Conservation (phyloP, 495 filamentous ascomycete genomes). For the Neurospora pannonica region DNA sequence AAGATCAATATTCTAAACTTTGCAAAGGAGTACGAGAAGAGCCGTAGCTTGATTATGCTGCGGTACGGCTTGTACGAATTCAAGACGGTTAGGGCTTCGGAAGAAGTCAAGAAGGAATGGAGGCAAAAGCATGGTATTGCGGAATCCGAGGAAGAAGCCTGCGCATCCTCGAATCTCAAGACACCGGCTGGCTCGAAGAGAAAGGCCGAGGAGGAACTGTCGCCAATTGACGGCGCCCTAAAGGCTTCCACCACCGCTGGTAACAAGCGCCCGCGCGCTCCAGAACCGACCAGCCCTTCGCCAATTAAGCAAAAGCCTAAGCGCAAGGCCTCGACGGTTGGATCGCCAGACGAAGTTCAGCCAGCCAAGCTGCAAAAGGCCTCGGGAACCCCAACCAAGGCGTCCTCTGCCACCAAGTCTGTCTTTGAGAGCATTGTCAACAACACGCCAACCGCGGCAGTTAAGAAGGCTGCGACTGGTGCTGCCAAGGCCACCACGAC, state of each 20-base stretch:
- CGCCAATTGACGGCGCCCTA: constrained; percentile 22
- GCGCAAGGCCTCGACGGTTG: constrained; percentile 33
- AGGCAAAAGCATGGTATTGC: constrained; percentile 35
- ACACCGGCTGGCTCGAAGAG: constrained; percentile 26
- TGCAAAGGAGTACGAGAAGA: constrained; percentile 46
- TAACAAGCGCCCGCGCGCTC: constrained; percentile 36
- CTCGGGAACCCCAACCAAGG: constrained; percentile 20
- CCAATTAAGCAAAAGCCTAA: constrained; percentile 30
- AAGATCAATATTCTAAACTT: constrained; percentile 44
- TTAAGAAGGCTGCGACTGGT: constrained; percentile 23
- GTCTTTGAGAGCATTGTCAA: constrained; percentile 39
- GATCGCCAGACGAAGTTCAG: constrained; percentile 42
- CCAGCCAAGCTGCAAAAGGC: constrained; percentile 53
- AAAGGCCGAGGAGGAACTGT: constrained; percentile 36
- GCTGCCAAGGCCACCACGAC: constrained; percentile 3
- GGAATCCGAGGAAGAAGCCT: constrained; percentile 25
- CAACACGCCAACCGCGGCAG: constrained; percentile 15
- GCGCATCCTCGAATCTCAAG: constrained; percentile 4
- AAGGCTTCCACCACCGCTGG: constrained; percentile 24
- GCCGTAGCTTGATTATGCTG: constrained; percentile 41
- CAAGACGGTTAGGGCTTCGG: constrained; percentile 40
- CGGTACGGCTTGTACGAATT: constrained; percentile 45
- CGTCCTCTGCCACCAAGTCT: constrained; percentile 38
- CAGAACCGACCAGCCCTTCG: constrained; percentile 12
- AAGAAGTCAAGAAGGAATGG: constrained; percentile 40